These are phyloP conservation scores for Fusarium papillatum DNA, from an alignment of 2,329 filamentous ascomycete genomes.

Conservation along the genomic window DNA sequence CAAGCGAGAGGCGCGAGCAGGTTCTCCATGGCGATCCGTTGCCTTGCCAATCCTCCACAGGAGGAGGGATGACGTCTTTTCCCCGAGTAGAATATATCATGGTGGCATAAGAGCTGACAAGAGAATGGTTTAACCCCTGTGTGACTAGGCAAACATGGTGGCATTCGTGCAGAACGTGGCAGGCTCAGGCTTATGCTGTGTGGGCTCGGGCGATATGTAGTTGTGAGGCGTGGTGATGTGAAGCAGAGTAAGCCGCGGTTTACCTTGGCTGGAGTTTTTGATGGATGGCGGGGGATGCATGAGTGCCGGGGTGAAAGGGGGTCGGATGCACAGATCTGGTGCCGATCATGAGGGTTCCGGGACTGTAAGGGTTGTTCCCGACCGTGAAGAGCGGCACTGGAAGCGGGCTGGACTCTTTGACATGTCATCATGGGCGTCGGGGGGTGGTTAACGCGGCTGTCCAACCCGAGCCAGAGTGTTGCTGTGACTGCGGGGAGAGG, in stretches of 20 bases:
- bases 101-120: slow-evolving; percentile 33
- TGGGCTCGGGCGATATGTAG: slow-evolving; percentile 22
- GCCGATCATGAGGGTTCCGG: slow-evolving; percentile 30
- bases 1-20: slow-evolving; percentile 39
- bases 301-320: slow-evolving; percentile 13
- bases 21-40: slow-evolving; percentile 45
- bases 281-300: slow-evolving; percentile 27
- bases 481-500: slow-evolving; percentile 33
- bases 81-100: slow-evolving; percentile 45
- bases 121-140: slow-evolving; percentile 21
- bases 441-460: slow-evolving; percentile 36
- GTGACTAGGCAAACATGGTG: slow-evolving; percentile 14
- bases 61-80: slow-evolving; percentile 44
- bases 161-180: slow-evolving; percentile 11
- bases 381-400: slow-evolving; percentile 14
- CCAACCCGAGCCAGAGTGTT: slow-evolving; percentile 24
- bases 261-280: slow-evolving; percentile 17
- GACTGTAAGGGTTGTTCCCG: slow-evolving; percentile 20
- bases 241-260: slow-evolving; percentile 16
- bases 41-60: slow-evolving; percentile 39
- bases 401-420: slow-evolving; percentile 8
- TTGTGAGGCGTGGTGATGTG: slow-evolving; percentile 27
- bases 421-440: slow-evolving; percentile 24
- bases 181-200: slow-evolving; percentile 16
- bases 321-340: slow-evolving; percentile 29